phyloP scores from a whole-genome alignment of 129 eudicot genomes.

The Ambrosia artemisiifolia region DNA sequence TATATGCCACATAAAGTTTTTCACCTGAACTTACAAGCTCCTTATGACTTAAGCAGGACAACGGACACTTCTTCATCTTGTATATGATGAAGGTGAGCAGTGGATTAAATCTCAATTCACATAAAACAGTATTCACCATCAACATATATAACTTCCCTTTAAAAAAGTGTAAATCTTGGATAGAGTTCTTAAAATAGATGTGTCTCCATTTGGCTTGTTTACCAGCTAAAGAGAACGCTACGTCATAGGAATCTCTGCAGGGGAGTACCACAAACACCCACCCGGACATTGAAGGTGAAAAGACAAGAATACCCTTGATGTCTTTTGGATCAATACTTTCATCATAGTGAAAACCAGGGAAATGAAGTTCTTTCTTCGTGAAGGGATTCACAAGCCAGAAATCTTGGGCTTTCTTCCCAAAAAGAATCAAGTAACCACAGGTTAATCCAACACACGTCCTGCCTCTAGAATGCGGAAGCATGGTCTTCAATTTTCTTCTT shows the following conservation, averaged over 20 bases:
- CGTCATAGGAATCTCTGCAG: no score
- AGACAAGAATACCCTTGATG: not conserved
- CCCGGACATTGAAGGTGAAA: constrained; percentile 3
- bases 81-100: not conserved
- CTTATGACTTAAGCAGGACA: not conserved
- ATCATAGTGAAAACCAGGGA: not conserved
- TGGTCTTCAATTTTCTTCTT: constrained; percentile 18
- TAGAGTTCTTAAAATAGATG: not conserved
- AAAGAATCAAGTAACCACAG: constrained; percentile 25
- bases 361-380: constrained; percentile 26
- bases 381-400: constrained; percentile 29
- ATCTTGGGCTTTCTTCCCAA: not conserved
- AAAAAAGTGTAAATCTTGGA: not conserved
- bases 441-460: constrained; percentile 19
- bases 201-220: not conserved
- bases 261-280: constrained; percentile 6
- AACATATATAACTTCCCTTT: not conserved
- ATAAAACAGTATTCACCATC: not conserved
- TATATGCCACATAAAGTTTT: not conserved
- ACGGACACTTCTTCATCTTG: not conserved
- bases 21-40: constrained; percentile 16
- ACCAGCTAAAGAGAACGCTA: constrained; percentile 5
- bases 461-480: not conserved
- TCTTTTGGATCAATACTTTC: not conserved
- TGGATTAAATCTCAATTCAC: not conserved